Base-by-base conservation (phyloP, 495 filamentous ascomycete species). In the Lentithecium fluviatile region DNA sequence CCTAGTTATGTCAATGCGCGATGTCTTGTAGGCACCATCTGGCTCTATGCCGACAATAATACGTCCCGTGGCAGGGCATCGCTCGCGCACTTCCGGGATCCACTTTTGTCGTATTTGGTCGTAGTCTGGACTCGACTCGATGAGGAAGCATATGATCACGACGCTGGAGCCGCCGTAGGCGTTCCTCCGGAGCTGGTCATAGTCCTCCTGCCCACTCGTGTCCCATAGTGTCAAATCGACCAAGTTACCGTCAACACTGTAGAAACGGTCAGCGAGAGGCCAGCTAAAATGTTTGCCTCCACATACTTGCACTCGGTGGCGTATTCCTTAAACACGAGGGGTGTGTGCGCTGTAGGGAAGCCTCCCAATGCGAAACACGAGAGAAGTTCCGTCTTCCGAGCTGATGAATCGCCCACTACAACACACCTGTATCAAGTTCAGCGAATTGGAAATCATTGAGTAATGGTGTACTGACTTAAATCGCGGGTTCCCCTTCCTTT, bases 361-460 rank as follows among this genome's bases (percentile, higher is more conserved):
- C 15, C 3, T n/a, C 40, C 40, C 40, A 4, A 8, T 2, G 8
- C 26, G 21, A 50, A 50, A 0, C 1, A 12, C 2, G 10, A 26
- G 17, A 50, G 47, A 12, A 50, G 17, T 10, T 50, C 8, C 47
- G 47, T 50, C 24, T 50, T 50, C 10, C 29, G 21, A 26, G 47
- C 23, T 10, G 15, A 25, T 11, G 29, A 10, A 6, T 25, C 23
- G n/a, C 47, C 47, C 8, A 32, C 24, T 25, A 50, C 47, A 2
- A 50, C 40, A 24, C 21, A 50, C 21, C 29, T 32, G n/a, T 24
- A 6, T 15, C 4, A 5, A 43, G 15, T 15, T 15, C 4, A 43
- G 40, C 6, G 40, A 43, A 43, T n/a, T 15, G 3, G 19, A 5
- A 43, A 43, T n/a, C n/a, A n/a, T n/a, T n/a, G n/a, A n/a, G n/a